Percentiles rank a stretch among this genome's conserved stretches.
These are phyloP conservation scores for Psilocybe tampanensis DNA, from an alignment of 768 basidiomycete genomes.

Conservation along the genomic window DNA sequence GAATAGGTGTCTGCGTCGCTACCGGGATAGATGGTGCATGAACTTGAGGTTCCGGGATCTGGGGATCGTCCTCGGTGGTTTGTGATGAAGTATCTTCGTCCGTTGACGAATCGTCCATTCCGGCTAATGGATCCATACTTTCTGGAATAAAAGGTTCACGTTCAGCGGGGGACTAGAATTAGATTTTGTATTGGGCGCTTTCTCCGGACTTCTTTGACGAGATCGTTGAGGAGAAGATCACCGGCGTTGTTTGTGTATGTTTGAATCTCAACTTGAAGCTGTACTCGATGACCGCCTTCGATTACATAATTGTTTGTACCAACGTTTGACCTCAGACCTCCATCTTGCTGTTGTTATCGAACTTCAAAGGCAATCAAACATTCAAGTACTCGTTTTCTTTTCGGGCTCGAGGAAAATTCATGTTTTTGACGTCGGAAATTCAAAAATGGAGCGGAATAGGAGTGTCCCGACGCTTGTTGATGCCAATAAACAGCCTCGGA, in stretches of 20 bases:
- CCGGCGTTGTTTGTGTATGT: not conserved
- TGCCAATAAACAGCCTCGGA: no score
- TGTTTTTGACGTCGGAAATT: not conserved
- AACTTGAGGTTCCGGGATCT: slow-evolving; percentile 59
- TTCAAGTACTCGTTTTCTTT: slow-evolving; percentile 1
- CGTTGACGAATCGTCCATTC: slow-evolving; percentile 54
- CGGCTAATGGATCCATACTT: slow-evolving; percentile 45
- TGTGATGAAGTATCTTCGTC: slow-evolving; percentile 75
- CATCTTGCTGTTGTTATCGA: no score
- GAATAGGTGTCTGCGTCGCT: slow-evolving; percentile 28
- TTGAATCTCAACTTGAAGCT: not conserved
- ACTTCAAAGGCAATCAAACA: not conserved
- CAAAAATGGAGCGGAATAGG: not conserved
- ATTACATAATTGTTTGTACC: not conserved
- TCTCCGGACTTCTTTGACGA: not conserved
- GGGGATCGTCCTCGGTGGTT: slow-evolving; percentile 84
- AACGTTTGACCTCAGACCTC: not conserved
- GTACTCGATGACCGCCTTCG: not conserved
- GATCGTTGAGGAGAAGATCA: not conserved
- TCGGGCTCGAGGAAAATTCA: slow-evolving; percentile 3
- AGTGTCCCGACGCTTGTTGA: not conserved
- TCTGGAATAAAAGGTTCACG: not conserved
- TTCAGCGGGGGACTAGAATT: not conserved
- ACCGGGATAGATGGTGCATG: slow-evolving; percentile 26
- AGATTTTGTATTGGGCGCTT: slow-evolving; percentile 5